Base-by-base conservation (phyloP, 345 rosid species). In the Murraya koenigii region DNA sequence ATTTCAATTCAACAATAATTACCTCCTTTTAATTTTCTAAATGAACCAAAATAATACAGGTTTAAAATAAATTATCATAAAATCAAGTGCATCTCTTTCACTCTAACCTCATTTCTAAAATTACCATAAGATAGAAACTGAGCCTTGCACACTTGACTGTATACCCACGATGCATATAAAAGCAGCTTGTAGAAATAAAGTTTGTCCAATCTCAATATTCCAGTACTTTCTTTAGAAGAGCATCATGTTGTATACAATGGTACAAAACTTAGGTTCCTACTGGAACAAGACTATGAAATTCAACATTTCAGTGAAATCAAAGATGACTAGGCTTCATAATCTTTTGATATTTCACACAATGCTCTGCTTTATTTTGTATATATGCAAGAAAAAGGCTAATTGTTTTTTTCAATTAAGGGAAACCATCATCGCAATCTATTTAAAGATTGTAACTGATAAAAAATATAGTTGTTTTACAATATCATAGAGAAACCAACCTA, bases 1-100 rank as follows among this genome's bases (percentile, higher is more conserved):
- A 52, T 25, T 28, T 54, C 49, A 70, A 49, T 56, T 75, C 76
- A 75, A 67, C 7, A 52, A 28, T 49, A 39, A 72, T 67, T 60
- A 22, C 49, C 36, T 28, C 35, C 60, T 6, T 39, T 36, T 8
- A 72, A 64, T 59, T 58, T 22, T 32, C 38, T 66, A 36, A 66
- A 66, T 23, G 41, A 55, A 76, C 55, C n/a, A 14, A 26, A 35
- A 55, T 11, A 5, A 25, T 4, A 2, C 38, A 52, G 14, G 7
- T 63, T 20, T 30, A 63, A 20, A 47, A 62, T 32, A 49, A 69
- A 8, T 49, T 39, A 49, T 8, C 56, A 60, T 39, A 17, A 59
- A 39, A 69, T 26, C 26, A 5, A n/a, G 64, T 10, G 20, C 7
- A 61, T 20, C 20, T 6, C 28, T 10, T 22, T 61, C 68, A 39